Conservation (phyloP, 2,329 filamentous ascomycete species). For the Diaporthe humulicola region DNA sequence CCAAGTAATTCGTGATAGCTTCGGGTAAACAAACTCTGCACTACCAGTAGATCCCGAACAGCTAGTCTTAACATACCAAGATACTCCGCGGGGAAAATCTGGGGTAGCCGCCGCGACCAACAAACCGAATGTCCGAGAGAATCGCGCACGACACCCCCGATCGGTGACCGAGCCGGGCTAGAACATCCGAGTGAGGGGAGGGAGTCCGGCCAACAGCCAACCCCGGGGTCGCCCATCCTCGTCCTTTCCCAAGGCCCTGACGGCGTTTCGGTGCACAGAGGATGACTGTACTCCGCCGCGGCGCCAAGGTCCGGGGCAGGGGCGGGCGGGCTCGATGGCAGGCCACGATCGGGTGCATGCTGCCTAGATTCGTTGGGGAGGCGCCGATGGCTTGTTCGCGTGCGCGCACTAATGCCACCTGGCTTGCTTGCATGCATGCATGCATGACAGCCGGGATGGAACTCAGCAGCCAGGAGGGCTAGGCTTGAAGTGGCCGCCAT, state of each 20-base stretch:
- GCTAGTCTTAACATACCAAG: not conserved
- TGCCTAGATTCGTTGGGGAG: slow-evolving; percentile 17
- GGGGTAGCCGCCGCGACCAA: slow-evolving; percentile 16
- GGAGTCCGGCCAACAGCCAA: not conserved
- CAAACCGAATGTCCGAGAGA: slow-evolving; percentile 30
- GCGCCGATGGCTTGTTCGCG: not conserved
- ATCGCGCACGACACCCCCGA: slow-evolving; percentile 3
- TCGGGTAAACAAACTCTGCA: slow-evolving; percentile 5
- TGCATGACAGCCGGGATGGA: slow-evolving; percentile 12
- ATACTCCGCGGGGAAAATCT: slow-evolving; percentile 19
- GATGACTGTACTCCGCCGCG: slow-evolving; percentile 25
- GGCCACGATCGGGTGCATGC: slow-evolving; percentile 21
- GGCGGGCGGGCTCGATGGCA: not conserved
- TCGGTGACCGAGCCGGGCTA: slow-evolving; percentile 12
- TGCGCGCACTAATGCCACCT: not conserved
- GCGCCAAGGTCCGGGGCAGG: slow-evolving; percentile 20
- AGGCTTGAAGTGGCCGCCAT: not conserved
- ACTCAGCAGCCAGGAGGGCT: not conserved
- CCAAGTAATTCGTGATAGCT: not conserved
- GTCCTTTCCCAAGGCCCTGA: not conserved
- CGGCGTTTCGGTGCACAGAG: not conserved
- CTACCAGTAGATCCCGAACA: slow-evolving; percentile 19
- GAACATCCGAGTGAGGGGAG: not conserved
- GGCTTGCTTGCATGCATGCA: slow-evolving; percentile 5
- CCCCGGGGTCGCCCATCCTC: not conserved